Conservation (phyloP, 257 asterid genomes). For the Paraleonurus japonicus region DNA sequence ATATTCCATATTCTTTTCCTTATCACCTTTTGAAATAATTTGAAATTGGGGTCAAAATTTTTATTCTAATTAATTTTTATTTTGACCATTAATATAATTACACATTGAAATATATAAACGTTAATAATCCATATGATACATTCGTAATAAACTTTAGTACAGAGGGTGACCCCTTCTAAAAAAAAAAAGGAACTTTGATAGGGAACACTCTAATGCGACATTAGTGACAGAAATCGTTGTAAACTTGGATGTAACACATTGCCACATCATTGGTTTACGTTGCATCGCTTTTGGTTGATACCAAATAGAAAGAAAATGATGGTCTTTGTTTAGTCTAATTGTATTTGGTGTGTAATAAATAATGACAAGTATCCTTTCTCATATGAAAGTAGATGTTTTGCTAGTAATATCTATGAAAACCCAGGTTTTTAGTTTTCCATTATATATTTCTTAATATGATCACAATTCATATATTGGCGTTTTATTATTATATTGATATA, state of each 20-base stretch:
- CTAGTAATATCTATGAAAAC: too few relatives aligned
- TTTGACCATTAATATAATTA: neutral
- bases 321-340: conserved; percentile 15
- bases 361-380: neutral
- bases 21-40: too few relatives aligned
- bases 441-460: neutral
- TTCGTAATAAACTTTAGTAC: neutral
- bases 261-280: conserved; percentile 15
- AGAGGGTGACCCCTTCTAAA: too few relatives aligned
- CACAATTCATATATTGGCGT: neutral
- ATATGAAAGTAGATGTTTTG: too few relatives aligned
- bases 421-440: too few relatives aligned
- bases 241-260: conserved; percentile 14
- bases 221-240: neutral
- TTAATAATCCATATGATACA: too few relatives aligned
- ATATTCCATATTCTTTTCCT: too few relatives aligned
- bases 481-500: too few relatives aligned
- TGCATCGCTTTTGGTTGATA: conserved; percentile 15
- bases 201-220: neutral
- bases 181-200: neutral
- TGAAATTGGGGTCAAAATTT: too few relatives aligned
- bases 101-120: too few relatives aligned
- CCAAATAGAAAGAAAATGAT: neutral
- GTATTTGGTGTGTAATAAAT: neutral
- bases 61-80: too few relatives aligned